Evolutionary conservation across 2,329 filamentous ascomycete genomes (phyloP).

Genomic region (Verruconis gallopava): DNA sequence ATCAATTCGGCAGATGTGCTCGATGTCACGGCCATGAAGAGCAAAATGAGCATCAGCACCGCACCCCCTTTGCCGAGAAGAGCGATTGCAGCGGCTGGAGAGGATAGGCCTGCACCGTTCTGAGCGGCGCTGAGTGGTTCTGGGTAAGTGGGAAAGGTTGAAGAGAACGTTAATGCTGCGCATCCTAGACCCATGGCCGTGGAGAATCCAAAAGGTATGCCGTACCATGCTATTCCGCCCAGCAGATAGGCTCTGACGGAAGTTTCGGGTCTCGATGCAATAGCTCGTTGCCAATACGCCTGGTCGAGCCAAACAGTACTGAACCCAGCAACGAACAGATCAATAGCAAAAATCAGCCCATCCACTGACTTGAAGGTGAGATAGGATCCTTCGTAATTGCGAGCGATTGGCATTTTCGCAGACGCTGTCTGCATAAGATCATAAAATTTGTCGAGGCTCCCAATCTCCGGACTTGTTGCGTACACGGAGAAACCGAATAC

Average conservation of each 20-base stretch:
- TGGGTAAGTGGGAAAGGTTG: slow-evolving; percentile 21
- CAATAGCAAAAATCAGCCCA: slow-evolving; percentile 34
- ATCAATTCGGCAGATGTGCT: slow-evolving; percentile 41
- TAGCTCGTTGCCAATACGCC: slow-evolving; percentile 33
- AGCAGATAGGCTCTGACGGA: slow-evolving; percentile 30
- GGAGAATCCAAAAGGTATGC: slow-evolving; percentile 25
- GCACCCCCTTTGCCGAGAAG: slow-evolving; percentile 28
- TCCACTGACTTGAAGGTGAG: slow-evolving; percentile 42
- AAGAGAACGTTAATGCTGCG: slow-evolving; percentile 19
- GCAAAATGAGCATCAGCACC: slow-evolving; percentile 23
- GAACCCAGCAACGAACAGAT: slow-evolving; percentile 27
- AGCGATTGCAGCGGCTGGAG: slow-evolving; percentile 26
- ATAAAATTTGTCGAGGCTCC: slow-evolving; percentile 35
- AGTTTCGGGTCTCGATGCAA: slow-evolving; percentile 29
- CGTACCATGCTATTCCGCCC: slow-evolving; percentile 29
- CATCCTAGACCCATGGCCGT: slow-evolving; percentile 25
- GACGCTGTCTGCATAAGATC: slow-evolving; percentile 36
- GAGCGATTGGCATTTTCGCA: slow-evolving; percentile 32
- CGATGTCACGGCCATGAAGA: slow-evolving; percentile 32
- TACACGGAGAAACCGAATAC: slow-evolving; percentile 36
- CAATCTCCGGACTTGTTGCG: slow-evolving; percentile 32
- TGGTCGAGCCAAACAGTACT: slow-evolving; percentile 29
- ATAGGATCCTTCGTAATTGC: slow-evolving; percentile 41
- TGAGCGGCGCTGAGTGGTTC: slow-evolving; percentile 20
- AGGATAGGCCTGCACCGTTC: slow-evolving; percentile 25